phyloP scores from a whole-genome alignment of 805 yeast genomes.

The Alloascoidea africana region DNA sequence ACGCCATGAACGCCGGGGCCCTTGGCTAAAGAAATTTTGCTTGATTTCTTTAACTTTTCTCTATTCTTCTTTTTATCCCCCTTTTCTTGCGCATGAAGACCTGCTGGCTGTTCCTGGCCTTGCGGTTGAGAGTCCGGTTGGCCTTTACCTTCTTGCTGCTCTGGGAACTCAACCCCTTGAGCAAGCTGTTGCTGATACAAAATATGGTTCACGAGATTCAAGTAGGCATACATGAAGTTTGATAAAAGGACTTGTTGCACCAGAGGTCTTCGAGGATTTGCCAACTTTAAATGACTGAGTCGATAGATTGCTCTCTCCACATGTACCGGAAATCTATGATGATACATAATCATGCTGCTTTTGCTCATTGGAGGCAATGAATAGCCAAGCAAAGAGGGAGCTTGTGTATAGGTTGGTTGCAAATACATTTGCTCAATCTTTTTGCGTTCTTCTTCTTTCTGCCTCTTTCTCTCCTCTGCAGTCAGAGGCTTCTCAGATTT shows the following conservation, averaged over 20 bases:
- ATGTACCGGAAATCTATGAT: conserved; percentile 81
- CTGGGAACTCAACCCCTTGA: conserved; percentile 4
- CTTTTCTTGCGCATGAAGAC: background rate
- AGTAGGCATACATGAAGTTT: conserved; percentile 94
- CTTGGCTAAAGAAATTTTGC: too few relatives aligned
- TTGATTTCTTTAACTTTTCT: conserved; percentile 20
- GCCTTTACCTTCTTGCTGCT: conserved; percentile 6
- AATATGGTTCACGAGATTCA: conserved; percentile 88
- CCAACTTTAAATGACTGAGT: conserved; percentile 80
- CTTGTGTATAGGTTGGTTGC: background rate
- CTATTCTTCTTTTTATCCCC: background rate
- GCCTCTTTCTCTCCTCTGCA: background rate
- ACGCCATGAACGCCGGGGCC: too few relatives aligned
- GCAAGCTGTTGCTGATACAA: conserved; percentile 25
- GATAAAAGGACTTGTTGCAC: conserved; percentile 87
- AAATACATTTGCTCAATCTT: background rate
- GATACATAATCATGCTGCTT: conserved; percentile 68
- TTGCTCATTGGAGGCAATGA: conserved; percentile 71
- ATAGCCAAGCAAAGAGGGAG: conserved; percentile 63
- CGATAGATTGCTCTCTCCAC: conserved; percentile 94
- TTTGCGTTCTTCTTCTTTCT: background rate
- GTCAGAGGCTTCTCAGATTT: too few relatives aligned
- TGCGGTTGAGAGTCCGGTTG: conserved; percentile 3
- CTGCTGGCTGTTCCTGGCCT: conserved; percentile 5
- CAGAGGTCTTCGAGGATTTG: conserved; percentile 84